phyloP scores from a whole-genome alignment of 139 green algal species.

The Mesotaenium endlicherianum region DNA sequence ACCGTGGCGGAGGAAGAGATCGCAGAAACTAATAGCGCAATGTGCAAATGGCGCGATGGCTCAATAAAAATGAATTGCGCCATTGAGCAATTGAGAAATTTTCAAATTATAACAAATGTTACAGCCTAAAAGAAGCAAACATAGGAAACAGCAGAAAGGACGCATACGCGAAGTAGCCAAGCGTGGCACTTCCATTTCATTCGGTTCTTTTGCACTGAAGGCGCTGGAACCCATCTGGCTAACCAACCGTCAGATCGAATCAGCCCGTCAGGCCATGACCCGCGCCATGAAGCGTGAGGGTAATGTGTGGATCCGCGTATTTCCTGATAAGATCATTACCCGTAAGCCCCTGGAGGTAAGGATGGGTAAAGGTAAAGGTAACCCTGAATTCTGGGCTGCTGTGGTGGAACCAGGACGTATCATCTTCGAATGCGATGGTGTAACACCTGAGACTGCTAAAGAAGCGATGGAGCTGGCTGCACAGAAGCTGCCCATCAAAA shows the following conservation, averaged over 20 bases:
- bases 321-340: conserved; percentile 62
- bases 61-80: too few relatives aligned
- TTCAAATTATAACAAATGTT: too few relatives aligned
- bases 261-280: not conserved
- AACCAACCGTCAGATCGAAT: not conserved
- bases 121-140: too few relatives aligned
- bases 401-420: conserved; percentile 67
- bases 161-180: too few relatives aligned
- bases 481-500: conserved; percentile 70
- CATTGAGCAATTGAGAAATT: too few relatives aligned
- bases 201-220: not conserved
- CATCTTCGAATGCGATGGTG: conserved; percentile 34
- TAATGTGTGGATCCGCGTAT: not conserved
- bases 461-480: conserved; percentile 60
- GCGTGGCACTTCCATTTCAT: too few relatives aligned
- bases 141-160: too few relatives aligned
- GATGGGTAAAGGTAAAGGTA: conserved; percentile 67
- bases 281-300: not conserved
- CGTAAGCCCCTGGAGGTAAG: conserved; percentile 57
- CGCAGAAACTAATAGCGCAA: too few relatives aligned
- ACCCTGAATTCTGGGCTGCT: conserved; percentile 64
- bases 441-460: conserved; percentile 48
- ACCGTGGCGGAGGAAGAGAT: too few relatives aligned
- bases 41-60: too few relatives aligned
- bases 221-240: not conserved